phyloP scores from a whole-genome alignment of 2,329 filamentous ascomycete genomes.

The Cladosporium halotolerans region DNA sequence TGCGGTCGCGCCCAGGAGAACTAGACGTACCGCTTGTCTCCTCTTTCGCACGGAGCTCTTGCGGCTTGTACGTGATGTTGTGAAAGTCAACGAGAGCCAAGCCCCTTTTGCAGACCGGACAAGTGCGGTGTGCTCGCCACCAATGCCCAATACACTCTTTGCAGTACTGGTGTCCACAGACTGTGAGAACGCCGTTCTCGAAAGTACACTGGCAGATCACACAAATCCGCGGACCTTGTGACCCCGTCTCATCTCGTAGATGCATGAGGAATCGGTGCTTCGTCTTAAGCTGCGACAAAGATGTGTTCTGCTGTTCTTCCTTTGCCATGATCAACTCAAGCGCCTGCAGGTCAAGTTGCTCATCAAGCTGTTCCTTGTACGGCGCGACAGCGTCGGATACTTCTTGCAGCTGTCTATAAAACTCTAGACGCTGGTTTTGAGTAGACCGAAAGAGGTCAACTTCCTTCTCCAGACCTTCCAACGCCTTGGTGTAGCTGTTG shows the following conservation, averaged over 20 bases:
- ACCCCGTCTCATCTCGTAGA: slow-evolving; percentile 55
- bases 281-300: slow-evolving; percentile 58
- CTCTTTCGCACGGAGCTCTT: slow-evolving; percentile 62
- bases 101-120: slow-evolving; percentile 74
- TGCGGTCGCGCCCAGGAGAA: slow-evolving; percentile 7
- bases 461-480: slow-evolving; percentile 57
- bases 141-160: slow-evolving; percentile 78
- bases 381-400: slow-evolving; percentile 83
- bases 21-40: slow-evolving; percentile 32
- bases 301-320: slow-evolving; percentile 50
- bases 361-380: slow-evolving; percentile 59
- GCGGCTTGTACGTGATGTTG: slow-evolving; percentile 75
- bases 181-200: slow-evolving; percentile 71
- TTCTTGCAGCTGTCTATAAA: slow-evolving; percentile 81
- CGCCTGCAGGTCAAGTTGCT: slow-evolving; percentile 48
- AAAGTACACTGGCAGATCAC: slow-evolving; percentile 79
- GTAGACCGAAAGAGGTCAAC: slow-evolving; percentile 67
- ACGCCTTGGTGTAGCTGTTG: slow-evolving; percentile 46
- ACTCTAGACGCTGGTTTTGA: slow-evolving; percentile 82
- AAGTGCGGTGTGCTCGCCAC: slow-evolving; percentile 68
- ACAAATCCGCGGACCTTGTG: slow-evolving; percentile 56
- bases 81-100: slow-evolving; percentile 66
- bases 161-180: slow-evolving; percentile 89
- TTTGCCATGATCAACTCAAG: slow-evolving; percentile 36
- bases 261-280: slow-evolving; percentile 71